phyloP scores from a whole-genome alignment of 495 filamentous ascomycete genomes.

The Aspergillus steynii region DNA sequence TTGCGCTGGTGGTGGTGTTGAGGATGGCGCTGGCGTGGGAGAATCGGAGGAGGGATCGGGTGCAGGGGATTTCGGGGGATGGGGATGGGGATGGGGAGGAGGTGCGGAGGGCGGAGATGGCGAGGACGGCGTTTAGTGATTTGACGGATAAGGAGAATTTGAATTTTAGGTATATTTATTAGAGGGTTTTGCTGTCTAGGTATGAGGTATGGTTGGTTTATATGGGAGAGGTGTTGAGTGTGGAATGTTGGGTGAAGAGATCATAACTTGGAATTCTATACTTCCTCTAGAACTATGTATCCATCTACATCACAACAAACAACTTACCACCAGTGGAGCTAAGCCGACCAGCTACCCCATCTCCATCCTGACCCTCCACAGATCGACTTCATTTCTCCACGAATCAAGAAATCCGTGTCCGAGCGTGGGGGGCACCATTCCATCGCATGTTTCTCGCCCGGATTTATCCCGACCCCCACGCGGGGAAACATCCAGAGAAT shows the following conservation, averaged over 20 bases:
- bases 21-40: conserved; percentile 42
- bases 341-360: neutral
- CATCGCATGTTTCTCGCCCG: neutral
- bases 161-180: conserved; percentile 37
- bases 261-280: neutral
- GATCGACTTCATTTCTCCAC: conserved; percentile 1
- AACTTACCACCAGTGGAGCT: neutral
- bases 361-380: neutral
- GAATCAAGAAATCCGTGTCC: neutral
- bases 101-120: conserved; percentile 31
- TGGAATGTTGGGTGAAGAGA: no score
- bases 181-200: neutral
- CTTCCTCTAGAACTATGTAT: neutral
- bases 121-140: conserved; percentile 54
- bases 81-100: conserved; percentile 21
- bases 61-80: conserved; percentile 19
- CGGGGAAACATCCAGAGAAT: conserved; percentile 6
- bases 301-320: no score
- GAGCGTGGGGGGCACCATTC: neutral
- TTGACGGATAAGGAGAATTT: conserved; percentile 56
- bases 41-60: conserved; percentile 47
- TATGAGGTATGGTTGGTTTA: neutral
- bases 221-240: neutral
- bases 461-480: conserved; percentile 8
- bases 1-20: conserved; percentile 39